Base-by-base conservation (phyloP, 2,329 filamentous ascomycete genomes). In the Xylaria sp. region DNA sequence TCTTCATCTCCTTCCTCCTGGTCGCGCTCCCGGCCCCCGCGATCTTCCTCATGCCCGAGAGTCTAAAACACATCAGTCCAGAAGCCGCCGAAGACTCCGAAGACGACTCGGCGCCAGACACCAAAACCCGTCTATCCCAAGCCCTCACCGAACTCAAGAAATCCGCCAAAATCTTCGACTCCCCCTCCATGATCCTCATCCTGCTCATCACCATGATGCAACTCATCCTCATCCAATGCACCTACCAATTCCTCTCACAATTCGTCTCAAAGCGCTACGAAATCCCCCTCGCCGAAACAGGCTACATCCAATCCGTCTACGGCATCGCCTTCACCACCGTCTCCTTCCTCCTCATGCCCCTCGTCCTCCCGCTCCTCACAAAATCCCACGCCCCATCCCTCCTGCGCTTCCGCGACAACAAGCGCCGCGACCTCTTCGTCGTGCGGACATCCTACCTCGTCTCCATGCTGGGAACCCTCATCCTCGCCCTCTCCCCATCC, bases 231-330 rank as follows among this genome's bases (percentile, higher is more conserved):
- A 13, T 67, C 1, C 19, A 63, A 18, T 67, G 61, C 44, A 71
- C 69, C 1, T 60, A 64, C 11, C 66, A 69, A 51, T 69, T 71
- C 61, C 67, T 73, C 61, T 54, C 65, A 10, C 69, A 71, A 16
- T 73, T 70, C 57, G 64, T 65, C 23, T 73, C 71, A 1, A 72
- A 71, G 52, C 65, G 71, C 3, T 73, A 70, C 35, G 55, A 65
- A 49, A 66, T 73, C 39, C 67, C 64, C 2, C 54, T 73, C 13
- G 66, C 65, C 2, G 60, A 72, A 16, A 73, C 71, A 1, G 71
- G 71, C 0, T 73, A 71, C 44, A 58, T 73, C 10, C 71, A 70
- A 59, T 67, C 69, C 23, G 23, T 63, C 5, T 73, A 72, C n/a
- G 71, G 71, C 49, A 30, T 69, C 4, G 64, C 65, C 2, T 67